Percentiles rank a stretch among this genome's conserved stretches.
These are phyloP conservation scores for Penicillium malachiteum DNA, from an alignment of 495 filamentous ascomycete genomes.

Conservation along the genomic window DNA sequence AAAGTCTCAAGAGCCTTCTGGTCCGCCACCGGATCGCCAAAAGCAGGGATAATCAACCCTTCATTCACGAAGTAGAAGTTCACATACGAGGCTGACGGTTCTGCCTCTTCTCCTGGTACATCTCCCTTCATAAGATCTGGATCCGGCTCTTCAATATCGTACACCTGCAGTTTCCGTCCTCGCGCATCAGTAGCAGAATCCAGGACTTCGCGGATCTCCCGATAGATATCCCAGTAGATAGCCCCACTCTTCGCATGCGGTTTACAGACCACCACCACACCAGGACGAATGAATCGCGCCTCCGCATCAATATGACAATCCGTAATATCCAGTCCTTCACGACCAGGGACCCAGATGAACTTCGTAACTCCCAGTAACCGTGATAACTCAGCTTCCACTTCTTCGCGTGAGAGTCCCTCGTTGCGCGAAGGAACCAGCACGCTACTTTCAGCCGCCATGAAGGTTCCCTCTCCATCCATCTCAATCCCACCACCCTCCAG, in stretches of 20 bases:
- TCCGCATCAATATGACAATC: slow-evolving; percentile 37
- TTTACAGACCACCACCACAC: slow-evolving; percentile 31
- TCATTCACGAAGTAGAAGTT: slow-evolving; percentile 40
- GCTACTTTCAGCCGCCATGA: slow-evolving; percentile 37
- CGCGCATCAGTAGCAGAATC: slow-evolving; percentile 23
- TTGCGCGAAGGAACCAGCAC: slow-evolving; percentile 31
- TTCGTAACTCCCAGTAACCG: slow-evolving; percentile 25
- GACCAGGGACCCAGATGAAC: slow-evolving; percentile 38
- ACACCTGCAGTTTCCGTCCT: slow-evolving; percentile 25
- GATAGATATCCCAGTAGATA: slow-evolving; percentile 28
- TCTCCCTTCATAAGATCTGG: slow-evolving; percentile 18
- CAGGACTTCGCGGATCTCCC: slow-evolving; percentile 29
- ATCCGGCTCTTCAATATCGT: slow-evolving; percentile 35
- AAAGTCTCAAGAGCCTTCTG: slow-evolving; percentile 24
- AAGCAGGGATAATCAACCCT: slow-evolving; percentile 32
- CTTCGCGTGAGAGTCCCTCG: slow-evolving; percentile 15
- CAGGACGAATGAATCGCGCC: slow-evolving; percentile 30
- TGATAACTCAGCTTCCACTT: slow-evolving; percentile 25
- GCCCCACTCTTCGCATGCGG: slow-evolving; percentile 17
- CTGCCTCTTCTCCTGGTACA: slow-evolving; percentile 21
- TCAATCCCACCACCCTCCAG: slow-evolving; percentile 36
- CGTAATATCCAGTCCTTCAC: slow-evolving; percentile 32
- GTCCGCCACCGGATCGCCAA: slow-evolving; percentile 31
- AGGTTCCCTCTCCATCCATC: slow-evolving; percentile 36
- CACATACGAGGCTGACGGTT: slow-evolving; percentile 33